These are phyloP conservation scores for Benincasa hispida DNA, from an alignment of 306 rosid genomes.

Conservation along the genomic window DNA sequence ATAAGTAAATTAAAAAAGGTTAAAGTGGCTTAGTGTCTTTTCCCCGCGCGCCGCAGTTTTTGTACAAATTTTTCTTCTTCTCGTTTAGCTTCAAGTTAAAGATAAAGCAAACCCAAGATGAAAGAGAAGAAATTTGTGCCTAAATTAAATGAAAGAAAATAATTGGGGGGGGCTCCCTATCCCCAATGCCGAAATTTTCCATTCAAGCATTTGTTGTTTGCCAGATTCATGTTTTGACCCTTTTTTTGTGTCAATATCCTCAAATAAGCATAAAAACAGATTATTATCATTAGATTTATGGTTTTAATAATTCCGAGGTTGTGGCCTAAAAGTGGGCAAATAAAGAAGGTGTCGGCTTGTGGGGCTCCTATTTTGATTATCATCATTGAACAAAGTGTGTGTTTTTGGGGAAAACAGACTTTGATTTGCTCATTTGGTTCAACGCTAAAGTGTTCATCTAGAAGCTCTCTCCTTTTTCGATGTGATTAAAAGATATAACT, in stretches of 20 bases:
- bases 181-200: not conserved
- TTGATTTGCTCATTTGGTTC: not conserved
- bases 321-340: not conserved
- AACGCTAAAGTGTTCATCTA: not conserved
- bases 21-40: not conserved
- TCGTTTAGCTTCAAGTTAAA: not conserved
- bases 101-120: not conserved
- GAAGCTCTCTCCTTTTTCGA: not conserved
- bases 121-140: not conserved
- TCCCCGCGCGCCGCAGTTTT: not conserved
- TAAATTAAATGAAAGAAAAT: not conserved
- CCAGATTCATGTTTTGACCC: not conserved
- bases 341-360: not conserved
- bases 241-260: not conserved
- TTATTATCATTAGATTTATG: not conserved
- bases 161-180: not conserved
- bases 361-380: not conserved
- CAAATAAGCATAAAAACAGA: not conserved
- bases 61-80: not conserved
- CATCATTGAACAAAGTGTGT: not conserved
- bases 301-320: not conserved
- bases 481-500: not conserved
- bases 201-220: not conserved
- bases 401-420: not conserved
- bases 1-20: not conserved